Evolutionary conservation across 805 yeast genomes (phyloP).

Genomic region (Priceomyces fermenticarens): DNA sequence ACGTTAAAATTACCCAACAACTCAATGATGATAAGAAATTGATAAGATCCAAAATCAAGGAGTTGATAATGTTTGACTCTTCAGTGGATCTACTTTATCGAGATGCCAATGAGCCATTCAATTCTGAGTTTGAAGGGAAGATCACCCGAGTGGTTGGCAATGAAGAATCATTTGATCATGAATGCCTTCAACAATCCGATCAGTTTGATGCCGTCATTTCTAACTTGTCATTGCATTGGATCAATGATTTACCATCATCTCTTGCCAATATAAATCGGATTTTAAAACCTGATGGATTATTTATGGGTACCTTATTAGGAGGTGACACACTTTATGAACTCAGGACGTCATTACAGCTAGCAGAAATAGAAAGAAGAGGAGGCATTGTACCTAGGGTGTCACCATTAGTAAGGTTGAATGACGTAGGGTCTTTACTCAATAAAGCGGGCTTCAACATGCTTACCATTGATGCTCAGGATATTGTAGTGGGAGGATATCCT

Average conservation of each 20-base stretch:
- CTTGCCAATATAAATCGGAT: constrained; percentile 54
- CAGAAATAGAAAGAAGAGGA: constrained; percentile 76
- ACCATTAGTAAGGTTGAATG: constrained; percentile 76
- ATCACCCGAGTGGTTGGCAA: constrained; percentile 57
- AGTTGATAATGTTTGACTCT: constrained; percentile 66
- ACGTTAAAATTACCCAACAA: constrained; percentile 37
- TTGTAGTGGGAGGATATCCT: constrained; percentile 73
- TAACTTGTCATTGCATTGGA: constrained; percentile 78
- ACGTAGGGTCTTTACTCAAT: constrained; percentile 69
- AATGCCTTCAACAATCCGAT: constrained; percentile 30
- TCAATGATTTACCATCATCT: constrained; percentile 74
- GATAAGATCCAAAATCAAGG: constrained; percentile 52
- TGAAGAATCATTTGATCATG: constrained; percentile 59
- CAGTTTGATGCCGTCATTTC: constrained; percentile 70
- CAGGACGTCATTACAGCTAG: constrained; percentile 75
- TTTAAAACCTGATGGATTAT: constrained; percentile 76
- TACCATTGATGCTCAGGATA: constrained; percentile 82
- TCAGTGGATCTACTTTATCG: constrained; percentile 51
- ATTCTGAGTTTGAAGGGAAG: constrained; percentile 39
- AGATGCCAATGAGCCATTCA: constrained; percentile 42
- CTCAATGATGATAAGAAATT: constrained; percentile 49
- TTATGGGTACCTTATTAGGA: constrained; percentile 77
- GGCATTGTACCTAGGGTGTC: constrained; percentile 80
- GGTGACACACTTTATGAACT: constrained; percentile 85
- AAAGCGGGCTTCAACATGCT: constrained; percentile 76